A percentile compares a stretch with the other conserved stretches of the same genome.
These are phyloP conservation scores for Gypsophila paniculata DNA, from an alignment of 179 eudicot species.

Conservation along the genomic window DNA sequence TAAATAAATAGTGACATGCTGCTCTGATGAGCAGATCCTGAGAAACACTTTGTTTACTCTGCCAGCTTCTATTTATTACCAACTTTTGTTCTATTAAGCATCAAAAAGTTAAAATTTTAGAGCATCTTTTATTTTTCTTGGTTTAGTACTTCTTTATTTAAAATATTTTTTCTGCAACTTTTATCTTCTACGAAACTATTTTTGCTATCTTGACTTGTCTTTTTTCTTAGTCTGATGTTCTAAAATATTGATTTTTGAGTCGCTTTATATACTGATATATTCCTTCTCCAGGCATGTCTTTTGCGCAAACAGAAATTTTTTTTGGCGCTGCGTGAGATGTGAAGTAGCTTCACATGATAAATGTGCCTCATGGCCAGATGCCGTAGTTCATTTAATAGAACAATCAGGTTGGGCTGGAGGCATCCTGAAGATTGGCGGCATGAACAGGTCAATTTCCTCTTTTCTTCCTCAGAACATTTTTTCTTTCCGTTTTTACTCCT, in stretches of 20 bases:
- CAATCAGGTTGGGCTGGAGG: constrained; percentile 79
- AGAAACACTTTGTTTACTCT: not conserved
- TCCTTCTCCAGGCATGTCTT: constrained; percentile 61
- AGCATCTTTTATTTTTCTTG: not conserved
- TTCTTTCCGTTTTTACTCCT: not conserved
- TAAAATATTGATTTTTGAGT: not conserved
- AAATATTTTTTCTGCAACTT: no score
- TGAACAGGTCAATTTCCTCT: constrained; percentile 72
- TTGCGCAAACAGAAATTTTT: constrained; percentile 55
- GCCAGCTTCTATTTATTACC: not conserved
- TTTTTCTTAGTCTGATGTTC: not conserved
- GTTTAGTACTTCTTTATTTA: not conserved
- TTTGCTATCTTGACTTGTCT: no score
- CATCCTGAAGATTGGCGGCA: constrained; percentile 69
- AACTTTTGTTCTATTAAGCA: not conserved
- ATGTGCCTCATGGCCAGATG: constrained; percentile 82
- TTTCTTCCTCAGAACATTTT: constrained; percentile 39
- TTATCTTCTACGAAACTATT: no score
- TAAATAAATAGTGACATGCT: not conserved
- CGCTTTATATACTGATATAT: constrained; percentile 15
- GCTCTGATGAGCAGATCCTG: not conserved
- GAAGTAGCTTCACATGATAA: constrained; percentile 69
- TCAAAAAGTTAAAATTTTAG: not conserved
- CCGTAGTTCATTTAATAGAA: constrained; percentile 44
- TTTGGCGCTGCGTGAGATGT: constrained; percentile 82